phyloP scores from a whole-genome alignment of 148 eudicot species.

The Polygonum aviculare region DNA sequence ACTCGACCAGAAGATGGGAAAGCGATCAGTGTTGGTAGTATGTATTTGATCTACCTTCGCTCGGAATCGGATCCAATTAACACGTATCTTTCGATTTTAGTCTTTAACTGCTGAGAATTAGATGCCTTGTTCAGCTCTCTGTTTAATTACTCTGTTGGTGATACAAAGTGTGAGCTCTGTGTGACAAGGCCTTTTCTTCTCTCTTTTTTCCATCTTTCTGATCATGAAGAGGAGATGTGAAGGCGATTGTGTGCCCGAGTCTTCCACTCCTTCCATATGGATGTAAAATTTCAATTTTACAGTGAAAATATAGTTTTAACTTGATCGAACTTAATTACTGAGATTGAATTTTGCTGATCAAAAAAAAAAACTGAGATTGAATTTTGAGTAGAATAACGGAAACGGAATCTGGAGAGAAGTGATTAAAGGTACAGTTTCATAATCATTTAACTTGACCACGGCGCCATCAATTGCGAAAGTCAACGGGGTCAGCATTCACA shows the following conservation, averaged over 20 bases:
- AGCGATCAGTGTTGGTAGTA: conserved; percentile 60
- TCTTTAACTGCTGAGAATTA: not conserved
- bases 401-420: too few species aligned
- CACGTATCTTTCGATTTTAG: not conserved
- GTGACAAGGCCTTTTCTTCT: too few species aligned
- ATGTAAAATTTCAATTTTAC: not conserved
- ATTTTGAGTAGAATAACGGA: too few species aligned
- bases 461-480: not conserved
- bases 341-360: too few species aligned
- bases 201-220: too few species aligned
- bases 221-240: not conserved
- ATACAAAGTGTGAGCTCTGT: too few species aligned
- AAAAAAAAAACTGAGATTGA: too few species aligned
- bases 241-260: not conserved
- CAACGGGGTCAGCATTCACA: not conserved
- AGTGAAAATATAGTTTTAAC: too few species aligned
- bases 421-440: too few species aligned
- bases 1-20: conserved; percentile 45
- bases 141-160: not conserved
- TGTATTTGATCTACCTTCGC: not conserved
- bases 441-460: not conserved
- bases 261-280: not conserved
- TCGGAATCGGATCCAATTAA: not conserved
- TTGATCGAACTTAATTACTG: too few species aligned
- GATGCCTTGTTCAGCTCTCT: not conserved